Percentiles rank a stretch among this genome's conserved stretches.
phyloP scores from a whole-genome alignment of 176 grass and related monocot species.

The Zoysia pacifica region DNA sequence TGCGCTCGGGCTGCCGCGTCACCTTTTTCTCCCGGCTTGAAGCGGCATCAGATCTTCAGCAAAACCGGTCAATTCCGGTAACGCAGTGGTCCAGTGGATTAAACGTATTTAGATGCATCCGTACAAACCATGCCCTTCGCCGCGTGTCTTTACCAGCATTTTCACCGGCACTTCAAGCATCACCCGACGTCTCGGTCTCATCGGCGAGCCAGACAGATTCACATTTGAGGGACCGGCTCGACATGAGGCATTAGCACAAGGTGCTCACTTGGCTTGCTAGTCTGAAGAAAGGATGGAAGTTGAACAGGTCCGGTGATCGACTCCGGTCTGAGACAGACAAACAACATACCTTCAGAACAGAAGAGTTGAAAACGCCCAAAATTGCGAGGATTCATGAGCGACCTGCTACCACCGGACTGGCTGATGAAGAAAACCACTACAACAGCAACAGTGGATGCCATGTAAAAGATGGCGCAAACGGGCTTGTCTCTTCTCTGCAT shows the following conservation, averaged over 20 bases:
- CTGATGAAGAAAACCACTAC: constrained; percentile 35
- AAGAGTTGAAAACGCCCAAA: no score
- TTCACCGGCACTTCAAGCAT: no score
- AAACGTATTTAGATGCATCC: no score
- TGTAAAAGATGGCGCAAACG: constrained; percentile 22
- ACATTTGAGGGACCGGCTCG: no score
- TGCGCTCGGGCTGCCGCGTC: background rate
- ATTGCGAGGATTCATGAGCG: constrained; percentile 16
- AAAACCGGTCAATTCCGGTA: background rate
- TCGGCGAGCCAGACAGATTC: no score
- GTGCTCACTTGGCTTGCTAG: no score
- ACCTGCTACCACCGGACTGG: background rate
- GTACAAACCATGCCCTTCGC: no score
- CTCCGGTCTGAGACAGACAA: no score
- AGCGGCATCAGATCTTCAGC: background rate
- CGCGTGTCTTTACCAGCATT: no score
- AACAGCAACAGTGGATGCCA: constrained; percentile 30
- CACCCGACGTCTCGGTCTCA: no score
- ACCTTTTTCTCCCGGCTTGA: background rate
- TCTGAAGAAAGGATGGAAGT: background rate
- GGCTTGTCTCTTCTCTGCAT: background rate
- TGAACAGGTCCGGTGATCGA: no score
- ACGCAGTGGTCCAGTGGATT: background rate
- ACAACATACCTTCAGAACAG: no score
- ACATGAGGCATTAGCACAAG: background rate